Conservation (phyloP, 768 basidiomycete genomes). For the Boletales sp. region DNA sequence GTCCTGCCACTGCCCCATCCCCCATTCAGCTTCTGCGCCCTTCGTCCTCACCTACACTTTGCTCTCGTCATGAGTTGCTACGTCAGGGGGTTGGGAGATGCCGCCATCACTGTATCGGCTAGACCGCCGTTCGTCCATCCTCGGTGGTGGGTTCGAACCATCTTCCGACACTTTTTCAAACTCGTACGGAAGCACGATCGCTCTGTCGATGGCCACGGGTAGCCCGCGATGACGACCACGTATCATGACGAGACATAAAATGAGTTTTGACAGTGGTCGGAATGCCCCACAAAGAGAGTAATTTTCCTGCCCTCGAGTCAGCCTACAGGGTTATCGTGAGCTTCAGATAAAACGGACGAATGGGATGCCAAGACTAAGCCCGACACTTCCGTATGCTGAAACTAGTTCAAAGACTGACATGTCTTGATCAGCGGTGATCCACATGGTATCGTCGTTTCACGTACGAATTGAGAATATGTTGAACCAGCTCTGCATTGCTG, state of each 20-base stretch:
- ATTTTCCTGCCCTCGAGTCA: constrained; percentile 51
- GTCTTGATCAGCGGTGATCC: neutral
- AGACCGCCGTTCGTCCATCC: constrained; percentile 11
- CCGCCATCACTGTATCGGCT: constrained; percentile 1
- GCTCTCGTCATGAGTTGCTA: neutral
- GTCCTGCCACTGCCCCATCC: neutral
- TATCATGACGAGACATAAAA: constrained; percentile 87
- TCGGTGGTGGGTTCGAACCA: constrained; percentile 1
- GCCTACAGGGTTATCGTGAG: neutral
- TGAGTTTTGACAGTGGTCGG: constrained; percentile 78
- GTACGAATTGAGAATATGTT: constrained; percentile 76
- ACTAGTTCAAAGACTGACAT: constrained; percentile 77
- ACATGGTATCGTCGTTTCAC: constrained; percentile 22
- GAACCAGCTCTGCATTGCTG: constrained; percentile 63
- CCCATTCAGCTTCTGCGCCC: neutral
- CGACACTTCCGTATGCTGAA: constrained; percentile 86
- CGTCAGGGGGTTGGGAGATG: neutral
- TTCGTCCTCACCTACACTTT: neutral
- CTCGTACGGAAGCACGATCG: constrained; percentile 76
- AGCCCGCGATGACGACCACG: constrained; percentile 89
- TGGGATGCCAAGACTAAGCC: constrained; percentile 86
- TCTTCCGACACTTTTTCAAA: constrained; percentile 33
- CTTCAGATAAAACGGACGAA: constrained; percentile 43
- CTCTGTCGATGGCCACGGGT: constrained; percentile 85
- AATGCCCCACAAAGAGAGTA: constrained; percentile 81